Conservation (phyloP, 805 yeast species). For the Nakazawaea peltata region DNA sequence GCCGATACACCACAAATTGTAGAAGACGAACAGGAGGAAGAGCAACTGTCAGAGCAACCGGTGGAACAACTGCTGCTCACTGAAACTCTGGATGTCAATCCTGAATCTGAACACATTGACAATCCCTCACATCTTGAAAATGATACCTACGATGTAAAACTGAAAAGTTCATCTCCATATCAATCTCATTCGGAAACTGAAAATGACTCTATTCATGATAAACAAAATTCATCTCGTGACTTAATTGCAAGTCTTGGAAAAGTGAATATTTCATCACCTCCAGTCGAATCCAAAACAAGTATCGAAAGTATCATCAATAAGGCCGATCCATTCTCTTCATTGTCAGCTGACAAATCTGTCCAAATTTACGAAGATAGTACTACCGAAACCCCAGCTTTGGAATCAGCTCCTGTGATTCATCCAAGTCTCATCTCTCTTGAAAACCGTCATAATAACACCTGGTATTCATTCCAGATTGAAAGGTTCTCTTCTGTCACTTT, state of each 20-base stretch:
- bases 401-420: background rate
- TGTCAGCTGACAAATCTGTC: conserved; percentile 23
- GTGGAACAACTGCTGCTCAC: no score
- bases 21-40: background rate
- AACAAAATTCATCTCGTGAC: conserved; percentile 4
- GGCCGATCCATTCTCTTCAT: conserved; percentile 33
- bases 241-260: conserved; percentile 3
- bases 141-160: no score
- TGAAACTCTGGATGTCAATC: no score
- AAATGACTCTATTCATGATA: background rate
- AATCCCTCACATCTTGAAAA: no score
- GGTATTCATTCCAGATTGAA: conserved; percentile 4
- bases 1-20: conserved; percentile 5
- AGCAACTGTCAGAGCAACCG: background rate
- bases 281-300: conserved; percentile 7
- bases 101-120: no score
- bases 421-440: no score
- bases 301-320: conserved; percentile 29
- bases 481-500: background rate
- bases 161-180: no score
- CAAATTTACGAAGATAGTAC: conserved; percentile 29
- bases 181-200: no score
- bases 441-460: background rate
- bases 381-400: background rate
- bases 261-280: conserved; percentile 9